Conservation (phyloP, 768 basidiomycete species). For the Paxillus rubicundulus region DNA sequence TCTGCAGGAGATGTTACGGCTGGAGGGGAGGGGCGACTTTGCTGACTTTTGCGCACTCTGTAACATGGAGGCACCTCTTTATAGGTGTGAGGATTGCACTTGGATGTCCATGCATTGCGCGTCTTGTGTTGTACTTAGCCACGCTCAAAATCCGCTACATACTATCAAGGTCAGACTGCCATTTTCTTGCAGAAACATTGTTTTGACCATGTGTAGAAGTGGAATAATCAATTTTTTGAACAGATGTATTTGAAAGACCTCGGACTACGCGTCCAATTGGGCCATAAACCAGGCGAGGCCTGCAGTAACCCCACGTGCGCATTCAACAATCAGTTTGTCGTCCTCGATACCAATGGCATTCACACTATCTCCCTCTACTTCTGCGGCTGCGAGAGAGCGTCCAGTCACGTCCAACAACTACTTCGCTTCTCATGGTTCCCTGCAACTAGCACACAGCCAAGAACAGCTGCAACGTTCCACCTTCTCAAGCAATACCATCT, state of each 20-base stretch:
- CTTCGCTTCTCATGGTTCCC: conserved; percentile 10
- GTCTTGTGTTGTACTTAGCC: neutral
- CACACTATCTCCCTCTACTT: conserved; percentile 17
- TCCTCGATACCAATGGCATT: conserved; percentile 21
- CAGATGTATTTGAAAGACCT: conserved; percentile 12
- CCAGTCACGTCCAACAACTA: conserved; percentile 3
- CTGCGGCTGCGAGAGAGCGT: conserved; percentile 7
- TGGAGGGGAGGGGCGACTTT: neutral
- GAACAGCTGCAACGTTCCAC: neutral
- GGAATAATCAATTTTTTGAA: conserved; percentile 18
- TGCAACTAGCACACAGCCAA: neutral
- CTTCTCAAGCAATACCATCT: conserved; percentile 27
- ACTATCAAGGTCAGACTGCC: conserved; percentile 1
- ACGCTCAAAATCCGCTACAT: neutral
- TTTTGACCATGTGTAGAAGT: conserved; percentile 7
- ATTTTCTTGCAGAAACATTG: too few species aligned
- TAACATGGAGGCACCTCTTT: neutral
- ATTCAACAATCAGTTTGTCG: conserved; percentile 13
- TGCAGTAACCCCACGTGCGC: conserved; percentile 11
- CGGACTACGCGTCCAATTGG: conserved; percentile 21
- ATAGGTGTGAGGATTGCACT: conserved; percentile 1
- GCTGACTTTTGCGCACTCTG: neutral
- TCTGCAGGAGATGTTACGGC: conserved; percentile 5
- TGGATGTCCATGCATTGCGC: neutral
- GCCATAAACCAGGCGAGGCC: conserved; percentile 10